Percentiles rank a stretch among this genome's conserved stretches.
Conservation (phyloP, 1,284 basidiomycete genomes). For the Apiotrichum sp. region DNA sequence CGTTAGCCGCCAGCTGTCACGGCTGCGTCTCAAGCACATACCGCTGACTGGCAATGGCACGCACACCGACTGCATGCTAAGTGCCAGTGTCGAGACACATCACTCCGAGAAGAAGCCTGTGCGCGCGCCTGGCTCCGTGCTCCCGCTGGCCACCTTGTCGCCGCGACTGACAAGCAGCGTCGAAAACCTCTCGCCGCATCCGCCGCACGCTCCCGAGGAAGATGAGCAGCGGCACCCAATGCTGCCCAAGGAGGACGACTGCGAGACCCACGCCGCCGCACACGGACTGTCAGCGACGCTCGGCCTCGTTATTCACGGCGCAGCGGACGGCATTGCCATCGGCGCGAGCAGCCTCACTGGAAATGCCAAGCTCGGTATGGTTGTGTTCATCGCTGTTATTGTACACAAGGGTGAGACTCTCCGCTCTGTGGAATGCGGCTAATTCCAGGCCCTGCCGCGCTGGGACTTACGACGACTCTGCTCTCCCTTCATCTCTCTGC, state of each 20-base stretch:
- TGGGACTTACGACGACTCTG: slow-evolving; percentile 74
- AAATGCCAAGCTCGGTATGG: slow-evolving; percentile 55
- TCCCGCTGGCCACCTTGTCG: slow-evolving; percentile 25
- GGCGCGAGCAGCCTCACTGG: slow-evolving; percentile 56
- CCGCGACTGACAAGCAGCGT: slow-evolving; percentile 25
- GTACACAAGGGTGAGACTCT: slow-evolving; percentile 70
- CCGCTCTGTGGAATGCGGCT: not conserved
- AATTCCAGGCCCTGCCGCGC: slow-evolving; percentile 66
- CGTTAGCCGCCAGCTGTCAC: too few species aligned
- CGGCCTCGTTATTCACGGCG: slow-evolving; percentile 75
- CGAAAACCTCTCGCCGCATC: slow-evolving; percentile 41
- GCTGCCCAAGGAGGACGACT: slow-evolving; percentile 10
- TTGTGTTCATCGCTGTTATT: slow-evolving; percentile 80
- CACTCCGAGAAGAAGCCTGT: too few species aligned
- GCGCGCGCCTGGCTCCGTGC: slow-evolving; percentile 13
- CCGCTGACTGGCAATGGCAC: too few species aligned
- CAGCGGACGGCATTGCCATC: slow-evolving; percentile 83
- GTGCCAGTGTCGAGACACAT: too few species aligned
- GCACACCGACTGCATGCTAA: too few species aligned
- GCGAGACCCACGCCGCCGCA: slow-evolving; percentile 13
- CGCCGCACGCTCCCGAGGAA: slow-evolving; percentile 19
- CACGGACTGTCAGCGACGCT: slow-evolving; percentile 63
- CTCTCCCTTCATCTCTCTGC: slow-evolving; percentile 65
- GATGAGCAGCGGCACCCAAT: slow-evolving; percentile 3
- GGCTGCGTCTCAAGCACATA: too few species aligned